phyloP scores from a whole-genome alignment of 2,329 filamentous ascomycete genomes.

The Ophiostoma ulmi region DNA sequence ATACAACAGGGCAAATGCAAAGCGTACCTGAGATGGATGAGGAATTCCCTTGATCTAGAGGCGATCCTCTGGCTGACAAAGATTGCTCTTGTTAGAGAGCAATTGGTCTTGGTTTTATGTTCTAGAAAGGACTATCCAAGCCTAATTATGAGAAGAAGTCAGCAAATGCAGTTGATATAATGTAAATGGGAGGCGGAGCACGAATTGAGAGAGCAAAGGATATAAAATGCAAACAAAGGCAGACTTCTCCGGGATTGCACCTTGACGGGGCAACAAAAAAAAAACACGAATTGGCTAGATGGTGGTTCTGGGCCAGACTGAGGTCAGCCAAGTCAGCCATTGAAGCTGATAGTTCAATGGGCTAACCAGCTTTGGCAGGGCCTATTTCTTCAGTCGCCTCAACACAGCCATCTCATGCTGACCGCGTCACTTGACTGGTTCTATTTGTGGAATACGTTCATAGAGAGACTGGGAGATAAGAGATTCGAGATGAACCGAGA shows the following conservation, averaged over 20 bases:
- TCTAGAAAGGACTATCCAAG: background rate
- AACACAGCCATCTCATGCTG: background rate
- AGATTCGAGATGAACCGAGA: background rate
- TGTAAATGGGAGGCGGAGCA: background rate
- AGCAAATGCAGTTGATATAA: background rate
- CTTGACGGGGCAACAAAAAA: background rate
- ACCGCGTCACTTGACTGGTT: slow-evolving; percentile 1
- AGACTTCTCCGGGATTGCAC: background rate
- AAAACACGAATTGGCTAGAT: too few species aligned
- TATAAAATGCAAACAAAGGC: background rate
- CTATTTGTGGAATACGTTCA: slow-evolving; percentile 5
- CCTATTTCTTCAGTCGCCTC: background rate
- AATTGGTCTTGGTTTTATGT: background rate
- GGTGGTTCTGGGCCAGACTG: background rate
- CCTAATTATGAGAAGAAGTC: background rate
- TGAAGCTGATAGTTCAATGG: background rate
- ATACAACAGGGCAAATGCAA: background rate
- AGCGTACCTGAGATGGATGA: slow-evolving; percentile 8
- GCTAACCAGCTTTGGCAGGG: background rate
- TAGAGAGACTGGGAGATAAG: background rate
- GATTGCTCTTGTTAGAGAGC: background rate
- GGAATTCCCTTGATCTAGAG: background rate
- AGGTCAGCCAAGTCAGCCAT: background rate
- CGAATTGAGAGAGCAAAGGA: background rate
- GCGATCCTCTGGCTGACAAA: background rate